A percentile compares a stretch with the other conserved stretches of the same genome.
Evolutionary conservation across 1,284 basidiomycete genomes (phyloP).

Genomic region (Irpex sp.): DNA sequence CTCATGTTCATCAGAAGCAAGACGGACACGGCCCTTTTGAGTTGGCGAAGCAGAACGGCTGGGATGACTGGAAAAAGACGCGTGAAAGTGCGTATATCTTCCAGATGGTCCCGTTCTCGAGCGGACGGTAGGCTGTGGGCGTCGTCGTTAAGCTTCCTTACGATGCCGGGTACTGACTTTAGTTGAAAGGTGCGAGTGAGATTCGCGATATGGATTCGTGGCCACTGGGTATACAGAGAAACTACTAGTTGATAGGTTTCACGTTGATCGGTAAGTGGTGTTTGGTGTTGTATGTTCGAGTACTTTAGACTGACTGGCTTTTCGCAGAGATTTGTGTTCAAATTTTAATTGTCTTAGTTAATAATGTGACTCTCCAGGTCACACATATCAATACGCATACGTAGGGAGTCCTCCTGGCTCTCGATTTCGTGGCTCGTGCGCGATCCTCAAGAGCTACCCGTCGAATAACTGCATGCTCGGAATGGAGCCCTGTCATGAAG

Average conservation of each 20-base stretch:
- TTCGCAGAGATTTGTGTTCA: too few relatives aligned
- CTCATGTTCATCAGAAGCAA: slow-evolving; percentile 87
- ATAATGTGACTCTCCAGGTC: too few relatives aligned
- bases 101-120: slow-evolving; percentile 95
- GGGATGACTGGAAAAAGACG: slow-evolving; percentile 73
- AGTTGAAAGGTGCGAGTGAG: slow-evolving; percentile 93
- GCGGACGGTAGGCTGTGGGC: slow-evolving; percentile 95
- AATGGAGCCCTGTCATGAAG: slow-evolving; percentile 72
- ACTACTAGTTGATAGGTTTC: too few relatives aligned
- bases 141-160: slow-evolving; percentile 67
- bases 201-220: too few relatives aligned
- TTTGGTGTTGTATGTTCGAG: too few relatives aligned
- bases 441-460: slow-evolving; percentile 69
- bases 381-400: too few relatives aligned
- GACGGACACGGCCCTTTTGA: slow-evolving; percentile 92
- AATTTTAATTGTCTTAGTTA: too few relatives aligned
- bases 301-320: too few relatives aligned
- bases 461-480: slow-evolving; percentile 44
- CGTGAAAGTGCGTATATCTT: slow-evolving; percentile 70
- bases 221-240: too few relatives aligned
- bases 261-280: too few relatives aligned
- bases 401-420: too few relatives aligned
- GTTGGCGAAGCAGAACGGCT: slow-evolving; percentile 85
- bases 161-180: slow-evolving; percentile 64
- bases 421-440: too few relatives aligned